These are phyloP conservation scores for Cucurbita pepo DNA, from an alignment of 306 rosid species.

Conservation along the genomic window DNA sequence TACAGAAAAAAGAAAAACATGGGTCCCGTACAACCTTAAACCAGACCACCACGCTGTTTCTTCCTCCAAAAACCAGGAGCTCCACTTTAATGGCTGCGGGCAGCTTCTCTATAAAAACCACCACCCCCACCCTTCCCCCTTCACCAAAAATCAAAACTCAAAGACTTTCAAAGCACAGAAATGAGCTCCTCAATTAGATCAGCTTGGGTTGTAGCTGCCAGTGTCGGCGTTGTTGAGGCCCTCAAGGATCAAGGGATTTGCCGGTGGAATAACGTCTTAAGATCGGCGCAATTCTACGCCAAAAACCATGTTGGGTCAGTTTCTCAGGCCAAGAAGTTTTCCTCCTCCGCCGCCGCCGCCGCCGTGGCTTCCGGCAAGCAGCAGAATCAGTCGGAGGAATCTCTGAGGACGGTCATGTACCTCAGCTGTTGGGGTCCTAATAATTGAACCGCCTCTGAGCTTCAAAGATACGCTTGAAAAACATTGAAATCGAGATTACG, in stretches of 20 bases:
- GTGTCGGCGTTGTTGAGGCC: conserved; percentile 24
- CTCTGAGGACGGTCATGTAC: conserved; percentile 18
- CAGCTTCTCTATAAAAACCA: neutral
- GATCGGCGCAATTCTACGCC: conserved; percentile 8
- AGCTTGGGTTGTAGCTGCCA: conserved; percentile 16
- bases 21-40: neutral
- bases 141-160: no score
- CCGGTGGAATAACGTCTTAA: conserved; percentile 17
- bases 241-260: conserved; percentile 23
- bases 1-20: neutral
- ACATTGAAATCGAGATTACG: no score
- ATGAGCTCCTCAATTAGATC: conserved; percentile 13
- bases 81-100: neutral
- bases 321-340: conserved; percentile 9
- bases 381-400: conserved; percentile 10
- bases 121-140: neutral
- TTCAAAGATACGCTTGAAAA: no score
- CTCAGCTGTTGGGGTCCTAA: conserved; percentile 32
- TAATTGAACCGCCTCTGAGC: neutral
- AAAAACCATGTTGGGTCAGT: conserved; percentile 6
- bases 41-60: no score
- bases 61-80: neutral
- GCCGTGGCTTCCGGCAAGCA: neutral
- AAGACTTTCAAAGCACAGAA: neutral
- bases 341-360: conserved; percentile 13